Conservation (phyloP, 2,329 filamentous ascomycete genomes). For the Fusarium buharicum region DNA sequence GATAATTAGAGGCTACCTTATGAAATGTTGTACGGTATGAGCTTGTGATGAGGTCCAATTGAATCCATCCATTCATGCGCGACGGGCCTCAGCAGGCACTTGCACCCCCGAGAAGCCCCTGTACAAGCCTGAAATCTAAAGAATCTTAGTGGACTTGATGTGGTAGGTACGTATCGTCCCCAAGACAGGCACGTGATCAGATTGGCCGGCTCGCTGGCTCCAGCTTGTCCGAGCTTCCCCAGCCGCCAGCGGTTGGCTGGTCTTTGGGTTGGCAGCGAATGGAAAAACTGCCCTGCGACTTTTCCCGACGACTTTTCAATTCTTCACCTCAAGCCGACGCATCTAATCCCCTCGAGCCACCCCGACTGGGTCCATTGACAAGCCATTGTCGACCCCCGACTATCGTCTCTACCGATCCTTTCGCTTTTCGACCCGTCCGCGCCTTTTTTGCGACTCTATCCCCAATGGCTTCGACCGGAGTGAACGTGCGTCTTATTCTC, state of each 20-base stretch:
- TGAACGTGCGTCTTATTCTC: conserved; percentile 67
- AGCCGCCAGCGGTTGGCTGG: conserved; percentile 40
- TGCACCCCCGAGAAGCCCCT: conserved; percentile 22
- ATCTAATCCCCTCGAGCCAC: conserved; percentile 54
- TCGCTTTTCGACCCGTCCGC: conserved; percentile 53
- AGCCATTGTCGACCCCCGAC: conserved; percentile 53
- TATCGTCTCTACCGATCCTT: conserved; percentile 50
- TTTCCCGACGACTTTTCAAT: conserved; percentile 59
- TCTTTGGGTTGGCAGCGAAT: conserved; percentile 40
- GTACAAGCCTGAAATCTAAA: conserved; percentile 15
- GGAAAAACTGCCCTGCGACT: conserved; percentile 57
- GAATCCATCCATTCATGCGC: conserved; percentile 24
- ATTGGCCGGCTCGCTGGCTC: conserved; percentile 41
- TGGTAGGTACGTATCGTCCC: conserved; percentile 12
- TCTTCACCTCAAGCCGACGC: conserved; percentile 53
- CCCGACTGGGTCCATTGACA: conserved; percentile 59
- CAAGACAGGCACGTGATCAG: conserved; percentile 41
- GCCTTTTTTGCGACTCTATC: conserved; percentile 55
- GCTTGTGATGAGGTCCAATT: conserved; percentile 34
- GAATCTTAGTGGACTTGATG: conserved; percentile 11
- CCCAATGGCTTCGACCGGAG: conserved; percentile 74
- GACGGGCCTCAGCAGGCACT: conserved; percentile 10
- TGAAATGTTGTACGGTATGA: conserved; percentile 19
- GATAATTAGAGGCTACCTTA: conserved; percentile 9
- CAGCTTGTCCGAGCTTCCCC: conserved; percentile 50